Percentiles rank a stretch among this genome's conserved stretches.
These are phyloP conservation scores for Prunus mume DNA, from an alignment of 306 rosid species.

Conservation along the genomic window DNA sequence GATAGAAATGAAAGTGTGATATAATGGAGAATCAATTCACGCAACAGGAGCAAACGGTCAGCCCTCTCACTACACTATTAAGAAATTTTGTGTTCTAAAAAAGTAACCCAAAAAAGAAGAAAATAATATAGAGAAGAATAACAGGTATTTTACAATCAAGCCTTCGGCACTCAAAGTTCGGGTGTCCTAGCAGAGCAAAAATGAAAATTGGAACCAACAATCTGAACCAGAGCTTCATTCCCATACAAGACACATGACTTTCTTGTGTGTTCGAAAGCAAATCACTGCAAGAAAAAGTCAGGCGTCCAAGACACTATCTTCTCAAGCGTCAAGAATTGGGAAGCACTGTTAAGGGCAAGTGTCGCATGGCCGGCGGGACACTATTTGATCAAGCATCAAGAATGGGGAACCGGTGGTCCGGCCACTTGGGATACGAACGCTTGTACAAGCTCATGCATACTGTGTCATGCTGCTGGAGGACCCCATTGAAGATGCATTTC, in stretches of 20 bases:
- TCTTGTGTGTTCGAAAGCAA: slow-evolving; percentile 29
- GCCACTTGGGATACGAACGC: slow-evolving; percentile 93
- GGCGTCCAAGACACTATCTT: slow-evolving; percentile 17
- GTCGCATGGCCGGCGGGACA: slow-evolving; percentile 1
- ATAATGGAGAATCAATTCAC: not conserved
- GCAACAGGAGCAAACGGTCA: not conserved
- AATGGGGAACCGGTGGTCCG: slow-evolving; percentile 53
- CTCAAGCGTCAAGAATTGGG: slow-evolving; percentile 49
- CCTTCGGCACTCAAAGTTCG: not conserved
- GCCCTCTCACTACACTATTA: not conserved
- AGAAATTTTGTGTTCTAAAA: not conserved
- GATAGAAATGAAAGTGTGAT: too few relatives aligned
- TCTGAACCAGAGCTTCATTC: slow-evolving; percentile 96
- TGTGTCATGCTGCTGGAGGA: slow-evolving; percentile 80
- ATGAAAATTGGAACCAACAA: slow-evolving; percentile 18
- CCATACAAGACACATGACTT: slow-evolving; percentile 40
- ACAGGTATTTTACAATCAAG: not conserved
- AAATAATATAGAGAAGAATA: not conserved
- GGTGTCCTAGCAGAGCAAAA: slow-evolving; percentile 16
- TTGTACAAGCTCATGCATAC: slow-evolving; percentile 79
- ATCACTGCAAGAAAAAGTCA: not conserved
- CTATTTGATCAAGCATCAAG: slow-evolving; percentile 37
- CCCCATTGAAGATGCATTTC: slow-evolving; percentile 83
- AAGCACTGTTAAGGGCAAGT: slow-evolving; percentile 20
- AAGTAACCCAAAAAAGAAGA: not conserved